phyloP scores from a whole-genome alignment of 2,329 filamentous ascomycete genomes.

The Ceratocystiopsis brevicomis region DNA sequence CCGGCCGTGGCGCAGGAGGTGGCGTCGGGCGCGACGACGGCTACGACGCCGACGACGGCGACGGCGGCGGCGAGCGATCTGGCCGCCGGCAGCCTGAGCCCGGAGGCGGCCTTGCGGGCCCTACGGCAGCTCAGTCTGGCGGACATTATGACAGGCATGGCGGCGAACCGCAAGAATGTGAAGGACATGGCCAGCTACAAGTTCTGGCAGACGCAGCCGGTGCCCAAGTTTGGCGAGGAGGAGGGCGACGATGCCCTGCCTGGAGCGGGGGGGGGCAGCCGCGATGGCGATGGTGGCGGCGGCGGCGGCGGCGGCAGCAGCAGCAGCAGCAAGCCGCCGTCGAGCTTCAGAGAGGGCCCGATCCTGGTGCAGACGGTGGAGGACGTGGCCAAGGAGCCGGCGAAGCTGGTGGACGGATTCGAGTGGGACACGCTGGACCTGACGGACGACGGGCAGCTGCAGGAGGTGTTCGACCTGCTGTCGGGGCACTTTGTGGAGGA shows the following conservation, averaged over 20 bases:
- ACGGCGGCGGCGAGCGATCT: background rate
- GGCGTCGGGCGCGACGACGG: slow-evolving; percentile 1
- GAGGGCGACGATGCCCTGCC: background rate
- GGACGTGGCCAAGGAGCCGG: slow-evolving; percentile 58
- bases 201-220: slow-evolving; percentile 96
- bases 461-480: slow-evolving; percentile 81
- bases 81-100: background rate
- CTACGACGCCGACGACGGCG: slow-evolving; percentile 6
- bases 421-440: slow-evolving; percentile 91
- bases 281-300: too few relatives aligned
- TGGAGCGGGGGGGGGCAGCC: too few relatives aligned
- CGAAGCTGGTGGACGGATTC: slow-evolving; percentile 61
- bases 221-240: slow-evolving; percentile 56
- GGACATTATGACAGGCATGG: slow-evolving; percentile 56
- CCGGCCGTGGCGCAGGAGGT: slow-evolving; percentile 49
- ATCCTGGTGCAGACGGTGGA: slow-evolving; percentile 65
- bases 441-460: slow-evolving; percentile 54
- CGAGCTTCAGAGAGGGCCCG: slow-evolving; percentile 50
- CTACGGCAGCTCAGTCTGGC: slow-evolving; percentile 47
- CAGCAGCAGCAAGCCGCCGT: slow-evolving; percentile 25
- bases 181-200: slow-evolving; percentile 97
- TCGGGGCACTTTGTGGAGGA: slow-evolving; percentile 96
- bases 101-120: slow-evolving; percentile 26
- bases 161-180: slow-evolving; percentile 65
- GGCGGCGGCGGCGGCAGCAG: background rate